Evolutionary conservation across 1,139 yeast genomes (phyloP).

Genomic region (Casaregolazyma suthepensis): DNA sequence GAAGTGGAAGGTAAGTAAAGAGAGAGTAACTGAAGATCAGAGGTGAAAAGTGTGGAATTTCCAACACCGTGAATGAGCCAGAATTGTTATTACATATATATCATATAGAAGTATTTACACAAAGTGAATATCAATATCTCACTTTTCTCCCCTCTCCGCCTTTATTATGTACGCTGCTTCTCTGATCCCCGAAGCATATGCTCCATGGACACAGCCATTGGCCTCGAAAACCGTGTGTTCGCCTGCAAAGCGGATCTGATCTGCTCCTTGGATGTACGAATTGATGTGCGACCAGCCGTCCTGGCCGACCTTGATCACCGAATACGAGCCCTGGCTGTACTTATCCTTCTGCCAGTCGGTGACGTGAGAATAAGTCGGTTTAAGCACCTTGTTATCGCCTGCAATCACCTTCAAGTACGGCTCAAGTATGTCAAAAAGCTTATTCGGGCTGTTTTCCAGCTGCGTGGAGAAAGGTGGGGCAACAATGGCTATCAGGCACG

Average conservation of each 20-base stretch:
- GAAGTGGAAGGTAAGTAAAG: background rate
- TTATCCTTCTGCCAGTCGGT: constrained; percentile 70
- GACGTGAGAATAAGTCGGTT: constrained; percentile 48
- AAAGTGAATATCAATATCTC: background rate
- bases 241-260: constrained; percentile 67
- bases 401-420: constrained; percentile 36
- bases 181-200: constrained; percentile 63
- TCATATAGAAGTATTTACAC: background rate
- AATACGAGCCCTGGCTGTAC: constrained; percentile 66
- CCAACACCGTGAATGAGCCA: too few species aligned
- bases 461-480: constrained; percentile 63
- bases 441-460: constrained; percentile 38
- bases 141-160: background rate
- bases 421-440: constrained; percentile 40
- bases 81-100: background rate
- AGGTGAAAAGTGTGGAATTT: too few species aligned
- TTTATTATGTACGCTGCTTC: constrained; percentile 45
- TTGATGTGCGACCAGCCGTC: constrained; percentile 55
- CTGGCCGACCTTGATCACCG: constrained; percentile 61
- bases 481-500: constrained; percentile 54
- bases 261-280: constrained; percentile 51
- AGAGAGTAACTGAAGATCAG: background rate
- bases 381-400: constrained; percentile 28
- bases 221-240: constrained; percentile 73
- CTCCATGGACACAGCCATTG: constrained; percentile 81